Evolutionary conservation across 768 basidiomycete genomes (phyloP).

Genomic region (Phallus indusiatus): DNA sequence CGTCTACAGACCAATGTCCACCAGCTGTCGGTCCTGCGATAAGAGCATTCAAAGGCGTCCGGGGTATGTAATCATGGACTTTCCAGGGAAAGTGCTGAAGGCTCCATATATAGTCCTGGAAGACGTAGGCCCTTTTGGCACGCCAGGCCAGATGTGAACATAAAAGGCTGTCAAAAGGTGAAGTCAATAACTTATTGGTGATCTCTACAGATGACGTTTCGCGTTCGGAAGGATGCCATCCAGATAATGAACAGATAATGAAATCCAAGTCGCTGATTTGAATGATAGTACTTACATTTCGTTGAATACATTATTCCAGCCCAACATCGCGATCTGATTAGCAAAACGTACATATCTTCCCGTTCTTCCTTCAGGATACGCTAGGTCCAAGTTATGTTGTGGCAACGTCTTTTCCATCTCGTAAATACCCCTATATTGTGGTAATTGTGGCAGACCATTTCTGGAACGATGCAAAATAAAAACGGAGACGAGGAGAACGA

Average conservation of each 20-base stretch:
- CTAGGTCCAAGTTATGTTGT: conserved; percentile 38
- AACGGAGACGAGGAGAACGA: too few species aligned
- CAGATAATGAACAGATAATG: neutral
- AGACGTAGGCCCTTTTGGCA: conserved; percentile 35
- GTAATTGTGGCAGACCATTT: neutral
- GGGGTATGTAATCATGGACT: conserved; percentile 23
- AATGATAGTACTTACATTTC: conserved; percentile 30
- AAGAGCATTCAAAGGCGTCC: conserved; percentile 50
- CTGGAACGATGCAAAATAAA: too few species aligned
- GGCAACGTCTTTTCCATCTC: conserved; percentile 35
- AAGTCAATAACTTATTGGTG: too few species aligned
- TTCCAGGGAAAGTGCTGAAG: conserved; percentile 39
- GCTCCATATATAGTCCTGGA: conserved; percentile 38
- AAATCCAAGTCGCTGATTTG: too few species aligned
- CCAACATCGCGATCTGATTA: conserved; percentile 30
- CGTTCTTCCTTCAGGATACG: conserved; percentile 37
- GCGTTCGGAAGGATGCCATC: too few species aligned
- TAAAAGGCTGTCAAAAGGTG: conserved; percentile 34
- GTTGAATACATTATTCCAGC: conserved; percentile 45
- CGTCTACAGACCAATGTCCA: conserved; percentile 24
- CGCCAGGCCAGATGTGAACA: conserved; percentile 39
- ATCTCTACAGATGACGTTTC: too few species aligned
- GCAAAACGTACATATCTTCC: conserved; percentile 42
- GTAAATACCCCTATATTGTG: neutral
- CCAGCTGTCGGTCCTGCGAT: conserved; percentile 49